A percentile compares a stretch with the other conserved stretches of the same genome.
Evolutionary conservation across 495 filamentous ascomycete genomes (phyloP).

Genomic region (Podospora didyma): DNA sequence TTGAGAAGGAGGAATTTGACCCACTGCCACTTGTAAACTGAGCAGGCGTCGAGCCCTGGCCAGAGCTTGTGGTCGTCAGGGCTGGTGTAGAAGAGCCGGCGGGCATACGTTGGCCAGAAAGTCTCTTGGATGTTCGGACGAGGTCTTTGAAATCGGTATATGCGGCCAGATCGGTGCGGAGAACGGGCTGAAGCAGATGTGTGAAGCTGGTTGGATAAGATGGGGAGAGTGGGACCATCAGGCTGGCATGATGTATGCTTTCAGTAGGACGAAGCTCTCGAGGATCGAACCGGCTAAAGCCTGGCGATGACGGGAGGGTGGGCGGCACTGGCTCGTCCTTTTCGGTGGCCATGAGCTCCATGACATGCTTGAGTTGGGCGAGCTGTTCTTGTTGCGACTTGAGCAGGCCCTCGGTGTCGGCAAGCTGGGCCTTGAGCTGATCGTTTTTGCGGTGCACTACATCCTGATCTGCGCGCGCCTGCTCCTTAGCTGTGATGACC

Average conservation of each 20-base stretch:
- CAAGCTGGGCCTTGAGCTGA: conserved; percentile 47
- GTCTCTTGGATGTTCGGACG: conserved; percentile 60
- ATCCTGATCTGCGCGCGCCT: conserved; percentile 34
- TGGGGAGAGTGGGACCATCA: conserved; percentile 59
- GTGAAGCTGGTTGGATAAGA: conserved; percentile 82
- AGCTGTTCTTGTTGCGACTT: conserved; percentile 91
- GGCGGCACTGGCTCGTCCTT: conserved; percentile 63
- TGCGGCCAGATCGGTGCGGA: conserved; percentile 73
- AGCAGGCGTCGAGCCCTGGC: conserved; percentile 39
- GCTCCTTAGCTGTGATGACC: conserved; percentile 63
- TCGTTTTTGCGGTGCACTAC: conserved; percentile 32
- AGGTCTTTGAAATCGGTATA: conserved; percentile 85
- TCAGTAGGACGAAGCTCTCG: conserved; percentile 40
- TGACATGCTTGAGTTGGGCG: conserved; percentile 80
- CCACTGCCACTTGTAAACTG: conserved; percentile 23
- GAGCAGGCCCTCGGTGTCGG: conserved; percentile 71
- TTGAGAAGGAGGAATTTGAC: conserved; percentile 42
- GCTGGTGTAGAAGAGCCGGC: conserved; percentile 11
- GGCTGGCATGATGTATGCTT: conserved; percentile 37
- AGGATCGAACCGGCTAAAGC: conserved; percentile 45
- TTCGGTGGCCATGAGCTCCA: conserved; percentile 80
- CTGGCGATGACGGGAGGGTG: conserved; percentile 63
- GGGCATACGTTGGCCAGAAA: conserved; percentile 28
- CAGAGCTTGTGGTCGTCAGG: conserved; percentile 47
- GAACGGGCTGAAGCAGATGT: conserved; percentile 73